These are phyloP conservation scores for Vigna radiata DNA, from an alignment of 306 rosid species.

Conservation along the genomic window DNA sequence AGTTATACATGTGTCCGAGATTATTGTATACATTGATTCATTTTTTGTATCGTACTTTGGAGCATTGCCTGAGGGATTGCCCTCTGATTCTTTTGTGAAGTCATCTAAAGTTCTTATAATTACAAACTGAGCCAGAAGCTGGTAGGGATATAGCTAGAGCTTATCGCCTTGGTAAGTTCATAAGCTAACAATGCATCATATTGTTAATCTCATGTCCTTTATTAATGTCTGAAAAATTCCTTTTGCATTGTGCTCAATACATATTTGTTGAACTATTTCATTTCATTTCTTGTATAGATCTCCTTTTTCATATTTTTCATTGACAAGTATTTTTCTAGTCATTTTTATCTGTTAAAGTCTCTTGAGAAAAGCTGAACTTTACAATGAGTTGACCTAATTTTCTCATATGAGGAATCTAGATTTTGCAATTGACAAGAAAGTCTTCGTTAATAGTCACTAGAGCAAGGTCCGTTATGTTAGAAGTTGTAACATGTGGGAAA, in stretches of 20 bases:
- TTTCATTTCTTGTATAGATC: conserved; percentile 16
- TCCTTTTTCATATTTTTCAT: background rate
- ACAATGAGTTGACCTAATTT: background rate
- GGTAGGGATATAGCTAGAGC: conserved; percentile 71
- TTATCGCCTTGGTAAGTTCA: conserved; percentile 76
- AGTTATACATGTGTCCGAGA: conserved; percentile 57
- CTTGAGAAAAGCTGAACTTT: background rate
- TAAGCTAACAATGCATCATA: conserved; percentile 32
- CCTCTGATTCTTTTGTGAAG: conserved; percentile 72
- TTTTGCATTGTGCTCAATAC: conserved; percentile 26
- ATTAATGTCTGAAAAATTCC: background rate
- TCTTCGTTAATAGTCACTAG: background rate
- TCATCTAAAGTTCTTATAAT: conserved; percentile 66
- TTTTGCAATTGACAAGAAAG: conserved; percentile 5
- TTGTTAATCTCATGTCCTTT: conserved; percentile 28
- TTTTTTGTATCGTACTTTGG: conserved; percentile 53
- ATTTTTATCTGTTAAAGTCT: background rate
- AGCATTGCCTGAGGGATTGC: conserved; percentile 67
- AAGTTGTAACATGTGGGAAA: conserved; percentile 12
- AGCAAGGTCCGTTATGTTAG: background rate
- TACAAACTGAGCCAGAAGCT: conserved; percentile 72
- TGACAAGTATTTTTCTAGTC: background rate
- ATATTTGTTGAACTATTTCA: conserved; percentile 9
- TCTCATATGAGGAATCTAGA: background rate
- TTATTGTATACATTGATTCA: conserved; percentile 55